phyloP scores from a whole-genome alignment of 768 basidiomycete genomes.

The Boletus eberwhitei region DNA sequence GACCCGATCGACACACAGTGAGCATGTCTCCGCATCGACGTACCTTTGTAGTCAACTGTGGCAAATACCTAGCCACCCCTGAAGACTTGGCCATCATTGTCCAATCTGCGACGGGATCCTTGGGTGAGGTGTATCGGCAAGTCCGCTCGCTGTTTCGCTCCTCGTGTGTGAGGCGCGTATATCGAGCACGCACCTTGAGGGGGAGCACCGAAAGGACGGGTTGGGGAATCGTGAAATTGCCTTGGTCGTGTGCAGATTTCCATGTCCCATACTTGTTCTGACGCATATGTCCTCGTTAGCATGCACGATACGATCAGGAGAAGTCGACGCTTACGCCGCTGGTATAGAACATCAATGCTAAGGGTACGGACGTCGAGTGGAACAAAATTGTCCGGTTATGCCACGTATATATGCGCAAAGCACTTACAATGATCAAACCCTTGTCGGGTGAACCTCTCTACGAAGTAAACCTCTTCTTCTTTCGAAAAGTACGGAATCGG shows the following conservation, averaged over 20 bases:
- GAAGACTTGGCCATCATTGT: conserved; percentile 25
- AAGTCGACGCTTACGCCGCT: conserved; percentile 37
- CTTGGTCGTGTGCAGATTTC: conserved; percentile 37
- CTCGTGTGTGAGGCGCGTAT: not conserved
- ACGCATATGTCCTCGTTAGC: not conserved
- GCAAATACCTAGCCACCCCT: conserved; percentile 30
- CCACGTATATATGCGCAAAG: not conserved
- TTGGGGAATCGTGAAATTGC: conserved; percentile 41
- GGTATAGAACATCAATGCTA: conserved; percentile 68
- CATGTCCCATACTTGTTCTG: conserved; percentile 41
- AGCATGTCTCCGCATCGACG: conserved; percentile 6
- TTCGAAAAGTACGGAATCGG: conserved; percentile 56
- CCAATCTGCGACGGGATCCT: conserved; percentile 50
- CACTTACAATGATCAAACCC: conserved; percentile 61
- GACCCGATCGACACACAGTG: conserved; percentile 18
- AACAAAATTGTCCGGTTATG: not conserved
- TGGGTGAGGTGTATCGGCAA: not conserved
- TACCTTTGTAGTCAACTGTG: conserved; percentile 36
- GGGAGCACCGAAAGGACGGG: conserved; percentile 42
- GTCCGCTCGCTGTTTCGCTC: not conserved
- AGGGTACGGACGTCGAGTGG: not conserved
- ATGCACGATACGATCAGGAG: not conserved
- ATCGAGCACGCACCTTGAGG: conserved; percentile 29
- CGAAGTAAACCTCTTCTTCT: conserved; percentile 68
- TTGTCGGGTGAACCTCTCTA: conserved; percentile 55